Conservation (phyloP, 306 rosid species). For the Rosa lucieae region DNA sequence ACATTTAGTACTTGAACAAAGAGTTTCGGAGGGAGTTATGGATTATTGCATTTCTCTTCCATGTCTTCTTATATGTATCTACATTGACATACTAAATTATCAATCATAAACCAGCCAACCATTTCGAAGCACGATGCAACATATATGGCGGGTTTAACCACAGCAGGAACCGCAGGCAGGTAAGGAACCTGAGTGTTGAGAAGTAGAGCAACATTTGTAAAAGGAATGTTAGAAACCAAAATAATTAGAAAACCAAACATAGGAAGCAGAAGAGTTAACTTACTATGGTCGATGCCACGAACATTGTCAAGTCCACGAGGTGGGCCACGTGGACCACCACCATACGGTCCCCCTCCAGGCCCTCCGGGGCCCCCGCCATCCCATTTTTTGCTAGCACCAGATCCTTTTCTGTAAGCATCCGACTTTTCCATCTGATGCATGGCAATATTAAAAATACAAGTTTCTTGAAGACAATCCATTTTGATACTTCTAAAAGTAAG, state of each 20-base stretch:
- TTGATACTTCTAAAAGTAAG: not conserved
- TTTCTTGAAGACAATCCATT: not conserved
- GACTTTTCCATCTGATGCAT: constrained; percentile 77
- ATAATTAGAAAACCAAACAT: not conserved
- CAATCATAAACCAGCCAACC: constrained; percentile 1
- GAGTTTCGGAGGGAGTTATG: not conserved
- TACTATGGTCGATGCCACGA: constrained; percentile 88
- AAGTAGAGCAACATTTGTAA: not conserved
- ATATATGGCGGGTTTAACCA: constrained; percentile 40
- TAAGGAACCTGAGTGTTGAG: constrained; percentile 54
- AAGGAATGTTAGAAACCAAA: not conserved
- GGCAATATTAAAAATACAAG: constrained; percentile 15
- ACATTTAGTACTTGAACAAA: not conserved
- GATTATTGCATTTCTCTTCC: not conserved
- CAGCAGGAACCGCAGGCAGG: constrained; percentile 99
- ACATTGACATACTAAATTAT: constrained; percentile 1
- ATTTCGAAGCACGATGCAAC: not conserved
- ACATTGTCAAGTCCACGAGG: constrained; percentile 93
- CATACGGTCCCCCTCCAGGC: constrained; percentile 76
- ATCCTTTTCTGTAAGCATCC: constrained; percentile 80
- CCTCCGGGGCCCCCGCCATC: constrained; percentile 91
- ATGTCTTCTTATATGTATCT: constrained; percentile 4
- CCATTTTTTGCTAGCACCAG: constrained; percentile 76
- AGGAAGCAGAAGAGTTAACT: constrained; percentile 31
- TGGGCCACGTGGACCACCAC: constrained; percentile 83